A percentile compares a stretch with the other conserved stretches of the same genome.
Conservation (phyloP, 1,284 basidiomycete genomes). For the Ceratobasidium sp. region DNA sequence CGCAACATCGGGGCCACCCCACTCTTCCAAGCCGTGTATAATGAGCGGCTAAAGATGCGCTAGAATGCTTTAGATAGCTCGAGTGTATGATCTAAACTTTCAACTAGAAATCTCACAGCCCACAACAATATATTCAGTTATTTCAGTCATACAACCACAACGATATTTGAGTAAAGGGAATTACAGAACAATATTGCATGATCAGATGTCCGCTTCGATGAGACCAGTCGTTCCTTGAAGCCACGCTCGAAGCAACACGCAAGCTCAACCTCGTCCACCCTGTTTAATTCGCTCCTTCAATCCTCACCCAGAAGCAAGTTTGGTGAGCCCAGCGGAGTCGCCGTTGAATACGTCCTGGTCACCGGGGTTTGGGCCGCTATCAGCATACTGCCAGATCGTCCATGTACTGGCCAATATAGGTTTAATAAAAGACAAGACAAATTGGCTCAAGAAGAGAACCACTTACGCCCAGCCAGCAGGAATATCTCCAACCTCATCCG, state of each 20-base stretch:
- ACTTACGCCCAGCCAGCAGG: constrained; percentile 64
- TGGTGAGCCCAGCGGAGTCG: constrained; percentile 29
- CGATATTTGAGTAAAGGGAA: not conserved
- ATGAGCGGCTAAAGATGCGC: too few relatives aligned
- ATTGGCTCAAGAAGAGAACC: too few relatives aligned
- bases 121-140: too few relatives aligned
- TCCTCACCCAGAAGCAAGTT: constrained; percentile 33
- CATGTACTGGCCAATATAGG: constrained; percentile 48
- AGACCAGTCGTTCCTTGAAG: not conserved
- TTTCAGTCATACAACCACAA: too few relatives aligned
- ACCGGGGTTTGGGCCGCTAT: constrained; percentile 65
- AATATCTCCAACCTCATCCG: constrained; percentile 61
- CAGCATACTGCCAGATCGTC: constrained; percentile 73
- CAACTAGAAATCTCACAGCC: too few relatives aligned
- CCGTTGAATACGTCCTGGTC: constrained; percentile 53
- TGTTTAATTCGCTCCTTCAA: not conserved
- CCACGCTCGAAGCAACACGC: constrained; percentile 9
- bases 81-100: too few relatives aligned
- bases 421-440: not conserved
- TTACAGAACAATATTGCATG: not conserved
- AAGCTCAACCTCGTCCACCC: not conserved
- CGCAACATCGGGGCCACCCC: too few relatives aligned
- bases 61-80: too few relatives aligned
- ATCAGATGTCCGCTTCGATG: constrained; percentile 2
- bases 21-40: too few relatives aligned